These are phyloP conservation scores for Fusarium virguliforme DNA, from an alignment of 2,329 filamentous ascomycete species.

Conservation along the genomic window DNA sequence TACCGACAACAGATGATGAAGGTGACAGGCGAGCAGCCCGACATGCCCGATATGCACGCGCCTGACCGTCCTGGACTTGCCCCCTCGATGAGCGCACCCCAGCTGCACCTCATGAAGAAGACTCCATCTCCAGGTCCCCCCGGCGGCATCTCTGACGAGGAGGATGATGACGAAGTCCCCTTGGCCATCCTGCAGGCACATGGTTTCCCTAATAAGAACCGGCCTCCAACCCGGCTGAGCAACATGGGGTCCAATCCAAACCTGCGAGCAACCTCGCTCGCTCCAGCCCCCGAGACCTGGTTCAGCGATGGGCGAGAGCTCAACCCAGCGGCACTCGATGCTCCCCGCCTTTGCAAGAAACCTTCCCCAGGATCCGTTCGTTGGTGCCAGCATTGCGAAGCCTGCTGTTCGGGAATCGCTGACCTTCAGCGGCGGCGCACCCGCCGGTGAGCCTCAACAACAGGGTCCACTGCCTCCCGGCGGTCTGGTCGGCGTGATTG, in stretches of 20 bases:
- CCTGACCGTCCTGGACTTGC: slow-evolving; percentile 70
- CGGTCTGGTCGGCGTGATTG: slow-evolving; percentile 90
- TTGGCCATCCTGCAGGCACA: slow-evolving; percentile 90
- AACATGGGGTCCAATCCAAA: slow-evolving; percentile 81
- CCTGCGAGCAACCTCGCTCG: slow-evolving; percentile 70
- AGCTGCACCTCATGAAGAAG: slow-evolving; percentile 63
- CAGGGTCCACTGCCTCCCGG: slow-evolving; percentile 72
- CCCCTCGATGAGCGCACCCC: slow-evolving; percentile 75
- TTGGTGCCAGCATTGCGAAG: slow-evolving; percentile 83
- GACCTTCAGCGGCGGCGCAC: slow-evolving; percentile 74
- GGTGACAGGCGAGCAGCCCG: slow-evolving; percentile 80
- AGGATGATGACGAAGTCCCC: slow-evolving; percentile 92
- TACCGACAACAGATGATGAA: slow-evolving; percentile 98
- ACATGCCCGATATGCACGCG: slow-evolving; percentile 52
- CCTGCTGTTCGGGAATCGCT: slow-evolving; percentile 82
- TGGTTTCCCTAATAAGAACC: slow-evolving; percentile 85
- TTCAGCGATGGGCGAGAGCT: slow-evolving; percentile 70
- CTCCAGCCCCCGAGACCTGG: slow-evolving; percentile 64
- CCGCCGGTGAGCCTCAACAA: slow-evolving; percentile 57
- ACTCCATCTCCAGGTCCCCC: slow-evolving; percentile 57
- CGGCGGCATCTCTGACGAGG: slow-evolving; percentile 78
- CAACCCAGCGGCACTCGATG: slow-evolving; percentile 58
- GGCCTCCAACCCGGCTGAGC: slow-evolving; percentile 79
- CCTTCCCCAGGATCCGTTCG: slow-evolving; percentile 88
- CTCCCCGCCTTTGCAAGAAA: slow-evolving; percentile 88